These are phyloP conservation scores for Chlorella sp. DNA, from an alignment of 139 green algal species.

Conservation along the genomic window DNA sequence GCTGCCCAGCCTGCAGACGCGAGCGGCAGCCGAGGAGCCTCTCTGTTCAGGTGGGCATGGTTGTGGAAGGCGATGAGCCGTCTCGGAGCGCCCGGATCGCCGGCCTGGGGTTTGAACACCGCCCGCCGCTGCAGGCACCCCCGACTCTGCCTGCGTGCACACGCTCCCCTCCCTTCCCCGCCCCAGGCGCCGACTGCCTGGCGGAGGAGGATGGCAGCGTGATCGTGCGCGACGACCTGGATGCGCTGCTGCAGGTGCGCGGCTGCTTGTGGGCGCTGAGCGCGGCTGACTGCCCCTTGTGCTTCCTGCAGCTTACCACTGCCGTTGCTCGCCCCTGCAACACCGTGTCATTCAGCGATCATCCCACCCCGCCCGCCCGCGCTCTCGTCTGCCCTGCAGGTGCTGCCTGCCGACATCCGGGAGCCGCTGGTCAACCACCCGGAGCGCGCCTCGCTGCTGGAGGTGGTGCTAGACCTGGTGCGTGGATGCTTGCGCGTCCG, in stretches of 20 bases:
- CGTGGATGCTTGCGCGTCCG: too few relatives aligned
- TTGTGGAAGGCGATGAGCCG: too few relatives aligned
- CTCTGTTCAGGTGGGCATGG: too few relatives aligned
- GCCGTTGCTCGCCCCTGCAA: neutral
- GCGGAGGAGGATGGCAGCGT: slow-evolving; percentile 74
- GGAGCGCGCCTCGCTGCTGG: slow-evolving; percentile 71
- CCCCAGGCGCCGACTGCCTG: slow-evolving; percentile 41
- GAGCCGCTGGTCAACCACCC: slow-evolving; percentile 72
- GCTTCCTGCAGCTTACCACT: neutral
- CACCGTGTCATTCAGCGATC: neutral
- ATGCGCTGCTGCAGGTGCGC: slow-evolving; percentile 72
- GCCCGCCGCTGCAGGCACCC: neutral
- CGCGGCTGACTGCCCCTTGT: neutral
- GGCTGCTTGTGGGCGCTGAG: neutral
- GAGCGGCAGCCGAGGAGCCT: too few relatives aligned
- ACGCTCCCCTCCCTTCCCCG: neutral
- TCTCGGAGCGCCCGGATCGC: too few relatives aligned
- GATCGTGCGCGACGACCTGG: slow-evolving; percentile 87
- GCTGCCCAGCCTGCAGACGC: neutral
- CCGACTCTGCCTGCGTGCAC: neutral
- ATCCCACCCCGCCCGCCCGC: neutral
- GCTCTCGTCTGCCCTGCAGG: slow-evolving; percentile 37
- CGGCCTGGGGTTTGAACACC: too few relatives aligned
- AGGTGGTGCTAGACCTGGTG: slow-evolving; percentile 76
- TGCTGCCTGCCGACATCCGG: slow-evolving; percentile 82